phyloP scores from a whole-genome alignment of 345 rosid species.

The Pistacia vera region DNA sequence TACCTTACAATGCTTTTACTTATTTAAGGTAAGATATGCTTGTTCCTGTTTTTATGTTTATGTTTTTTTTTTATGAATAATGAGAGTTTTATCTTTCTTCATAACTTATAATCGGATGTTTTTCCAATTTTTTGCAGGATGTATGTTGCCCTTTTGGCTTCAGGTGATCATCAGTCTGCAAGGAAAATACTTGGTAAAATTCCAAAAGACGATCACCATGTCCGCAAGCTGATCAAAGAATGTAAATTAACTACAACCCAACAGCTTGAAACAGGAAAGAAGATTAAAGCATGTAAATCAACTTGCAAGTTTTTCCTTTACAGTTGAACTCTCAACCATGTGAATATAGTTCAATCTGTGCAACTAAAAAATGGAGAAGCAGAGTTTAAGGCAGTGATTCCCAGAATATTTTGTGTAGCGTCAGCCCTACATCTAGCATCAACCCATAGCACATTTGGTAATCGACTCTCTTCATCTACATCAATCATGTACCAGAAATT shows the following conservation, averaged over 20 bases:
- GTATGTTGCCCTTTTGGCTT: conserved; percentile 78
- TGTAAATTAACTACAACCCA: conserved; percentile 23
- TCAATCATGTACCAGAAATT: too few relatives aligned
- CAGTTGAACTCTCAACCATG: background rate
- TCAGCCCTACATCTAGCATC: too few relatives aligned
- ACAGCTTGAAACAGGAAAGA: background rate
- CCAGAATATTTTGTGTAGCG: background rate
- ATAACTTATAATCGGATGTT: background rate
- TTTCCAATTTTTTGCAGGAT: conserved; percentile 54
- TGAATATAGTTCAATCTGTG: background rate
- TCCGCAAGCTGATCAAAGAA: conserved; percentile 42
- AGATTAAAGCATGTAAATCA: too few relatives aligned
- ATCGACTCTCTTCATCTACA: too few relatives aligned
- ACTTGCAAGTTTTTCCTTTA: background rate
- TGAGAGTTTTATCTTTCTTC: background rate
- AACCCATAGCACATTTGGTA: too few relatives aligned
- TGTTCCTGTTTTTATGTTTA: background rate
- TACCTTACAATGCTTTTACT: conserved; percentile 61
- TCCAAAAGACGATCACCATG: conserved; percentile 67
- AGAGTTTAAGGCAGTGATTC: background rate
- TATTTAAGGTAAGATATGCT: conserved; percentile 51
- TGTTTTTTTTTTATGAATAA: background rate
- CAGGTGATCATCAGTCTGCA: conserved; percentile 53
- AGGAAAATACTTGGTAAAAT: conserved; percentile 42
- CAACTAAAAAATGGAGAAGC: background rate